phyloP scores from a whole-genome alignment of 164 flowering plant genomes.

The Tetrastigma voinierianum region DNA sequence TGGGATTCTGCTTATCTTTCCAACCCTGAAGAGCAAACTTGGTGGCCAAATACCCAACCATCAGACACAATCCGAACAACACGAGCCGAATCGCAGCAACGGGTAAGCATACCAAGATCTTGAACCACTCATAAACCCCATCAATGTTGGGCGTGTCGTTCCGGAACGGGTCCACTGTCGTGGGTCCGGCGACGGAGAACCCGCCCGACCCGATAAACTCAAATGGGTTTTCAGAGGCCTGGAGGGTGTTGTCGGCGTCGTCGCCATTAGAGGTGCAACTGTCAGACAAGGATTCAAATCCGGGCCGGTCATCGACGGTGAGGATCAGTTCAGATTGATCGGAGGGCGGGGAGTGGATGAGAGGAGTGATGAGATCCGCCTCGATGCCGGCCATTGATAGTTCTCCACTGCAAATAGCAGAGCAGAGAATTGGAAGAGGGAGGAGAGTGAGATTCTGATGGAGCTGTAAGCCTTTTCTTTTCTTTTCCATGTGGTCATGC shows the following conservation, averaged over 20 bases:
- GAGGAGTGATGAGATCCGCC: slow-evolving; percentile 23
- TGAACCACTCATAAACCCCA: slow-evolving; percentile 84
- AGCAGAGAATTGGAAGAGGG: too few species aligned
- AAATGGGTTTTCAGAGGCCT: slow-evolving; percentile 47
- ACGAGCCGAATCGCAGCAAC: slow-evolving; percentile 55
- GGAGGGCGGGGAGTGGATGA: slow-evolving; percentile 13
- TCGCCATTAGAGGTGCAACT: background rate
- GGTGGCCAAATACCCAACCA: slow-evolving; percentile 69
- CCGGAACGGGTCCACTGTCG: slow-evolving; percentile 71
- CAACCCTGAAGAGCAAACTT: slow-evolving; percentile 70
- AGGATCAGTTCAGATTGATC: background rate
- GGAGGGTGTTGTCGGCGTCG: background rate
- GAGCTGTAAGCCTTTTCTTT: too few species aligned
- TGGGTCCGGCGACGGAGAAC: slow-evolving; percentile 35
- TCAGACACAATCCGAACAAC: slow-evolving; percentile 52
- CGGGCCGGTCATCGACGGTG: slow-evolving; percentile 2
- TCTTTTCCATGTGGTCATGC: too few species aligned
- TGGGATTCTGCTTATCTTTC: slow-evolving; percentile 80
- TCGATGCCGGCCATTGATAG: too few species aligned
- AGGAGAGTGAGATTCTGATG: too few species aligned
- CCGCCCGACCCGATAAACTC: slow-evolving; percentile 45
- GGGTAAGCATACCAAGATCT: slow-evolving; percentile 69
- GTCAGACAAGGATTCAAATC: background rate
- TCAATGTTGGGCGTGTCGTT: slow-evolving; percentile 52
- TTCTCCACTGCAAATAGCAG: too few species aligned